phyloP scores from a whole-genome alignment of 805 yeast species.

The Cyberlindnera mrakii region DNA sequence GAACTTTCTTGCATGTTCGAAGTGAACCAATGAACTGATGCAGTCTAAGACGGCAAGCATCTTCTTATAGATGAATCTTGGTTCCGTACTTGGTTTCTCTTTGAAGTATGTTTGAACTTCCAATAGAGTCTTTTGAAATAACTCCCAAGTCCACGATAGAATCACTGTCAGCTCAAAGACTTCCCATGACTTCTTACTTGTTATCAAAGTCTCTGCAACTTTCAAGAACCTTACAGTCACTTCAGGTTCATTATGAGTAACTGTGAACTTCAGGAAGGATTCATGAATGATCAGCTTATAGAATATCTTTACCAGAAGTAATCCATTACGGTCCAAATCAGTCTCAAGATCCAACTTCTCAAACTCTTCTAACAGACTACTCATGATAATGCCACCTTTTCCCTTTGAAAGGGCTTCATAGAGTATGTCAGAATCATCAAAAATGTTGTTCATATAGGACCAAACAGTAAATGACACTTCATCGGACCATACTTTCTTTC shows the following conservation, averaged over 20 bases:
- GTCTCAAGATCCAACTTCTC: conserved; percentile 12
- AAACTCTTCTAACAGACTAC: conserved; percentile 9
- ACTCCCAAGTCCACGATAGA: conserved; percentile 32
- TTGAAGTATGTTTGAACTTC: conserved; percentile 23
- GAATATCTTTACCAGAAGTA: conserved; percentile 24
- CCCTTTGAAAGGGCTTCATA: conserved; percentile 18
- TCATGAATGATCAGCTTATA: conserved; percentile 27
- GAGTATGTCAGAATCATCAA: conserved; percentile 12
- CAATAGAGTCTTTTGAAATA: conserved; percentile 21
- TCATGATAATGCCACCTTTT: conserved; percentile 11
- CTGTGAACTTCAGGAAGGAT: conserved; percentile 28
- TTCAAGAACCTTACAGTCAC: conserved; percentile 20
- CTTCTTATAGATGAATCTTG: conserved; percentile 24
- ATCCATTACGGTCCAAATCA: conserved; percentile 15
- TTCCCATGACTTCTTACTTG: conserved; percentile 32
- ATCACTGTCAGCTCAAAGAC: conserved; percentile 31
- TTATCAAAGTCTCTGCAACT: conserved; percentile 27
- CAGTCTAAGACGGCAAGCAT: conserved; percentile 28
- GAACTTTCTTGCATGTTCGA: conserved; percentile 31
- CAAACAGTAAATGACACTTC: conserved; percentile 8
- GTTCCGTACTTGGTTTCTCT: conserved; percentile 10
- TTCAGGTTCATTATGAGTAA: conserved; percentile 7
- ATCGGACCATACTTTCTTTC: conserved; percentile 1
- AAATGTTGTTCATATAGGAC: conserved; percentile 10
- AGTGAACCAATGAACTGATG: conserved; percentile 26